Percentiles rank a stretch among this genome's conserved stretches.
These are phyloP conservation scores for Ceratobasidium theobromae DNA, from an alignment of 1,284 basidiomycete species.

Conservation along the genomic window DNA sequence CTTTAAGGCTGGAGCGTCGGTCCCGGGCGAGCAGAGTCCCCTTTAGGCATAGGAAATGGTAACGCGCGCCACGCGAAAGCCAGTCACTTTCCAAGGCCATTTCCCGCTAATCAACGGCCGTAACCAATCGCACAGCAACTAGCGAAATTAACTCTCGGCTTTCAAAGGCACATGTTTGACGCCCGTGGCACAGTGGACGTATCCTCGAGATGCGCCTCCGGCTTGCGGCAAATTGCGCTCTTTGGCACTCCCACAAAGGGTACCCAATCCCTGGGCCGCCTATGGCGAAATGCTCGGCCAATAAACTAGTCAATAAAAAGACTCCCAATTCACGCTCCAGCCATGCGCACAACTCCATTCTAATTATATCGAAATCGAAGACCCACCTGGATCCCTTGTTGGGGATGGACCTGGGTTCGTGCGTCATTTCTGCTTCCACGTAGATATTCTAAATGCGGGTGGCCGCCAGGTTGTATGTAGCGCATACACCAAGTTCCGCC, in stretches of 20 bases:
- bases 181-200: not conserved
- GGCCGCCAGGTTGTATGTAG: too few relatives aligned
- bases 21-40: too few relatives aligned
- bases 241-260: not conserved
- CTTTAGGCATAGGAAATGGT: too few relatives aligned
- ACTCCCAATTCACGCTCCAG: not conserved
- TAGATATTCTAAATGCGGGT: too few relatives aligned
- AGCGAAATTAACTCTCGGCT: conserved; percentile 21
- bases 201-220: not conserved
- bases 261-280: not conserved
- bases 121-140: conserved; percentile 9
- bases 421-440: too few relatives aligned
- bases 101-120: conserved; percentile 9
- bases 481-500: too few relatives aligned
- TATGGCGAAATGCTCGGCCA: conserved; percentile 2
- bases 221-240: conserved; percentile 18
- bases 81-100: conserved; percentile 19
- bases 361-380: too few relatives aligned
- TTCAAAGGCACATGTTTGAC: conserved; percentile 26
- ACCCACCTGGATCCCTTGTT: too few relatives aligned
- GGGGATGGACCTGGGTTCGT: too few relatives aligned
- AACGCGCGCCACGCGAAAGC: conserved; percentile 31
- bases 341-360: too few relatives aligned
- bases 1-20: conserved; percentile 18
- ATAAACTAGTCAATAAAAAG: not conserved